Evolutionary conservation across 2,329 filamentous ascomycete species (phyloP).

Genomic region (Fusarium pseudoanthophilum): DNA sequence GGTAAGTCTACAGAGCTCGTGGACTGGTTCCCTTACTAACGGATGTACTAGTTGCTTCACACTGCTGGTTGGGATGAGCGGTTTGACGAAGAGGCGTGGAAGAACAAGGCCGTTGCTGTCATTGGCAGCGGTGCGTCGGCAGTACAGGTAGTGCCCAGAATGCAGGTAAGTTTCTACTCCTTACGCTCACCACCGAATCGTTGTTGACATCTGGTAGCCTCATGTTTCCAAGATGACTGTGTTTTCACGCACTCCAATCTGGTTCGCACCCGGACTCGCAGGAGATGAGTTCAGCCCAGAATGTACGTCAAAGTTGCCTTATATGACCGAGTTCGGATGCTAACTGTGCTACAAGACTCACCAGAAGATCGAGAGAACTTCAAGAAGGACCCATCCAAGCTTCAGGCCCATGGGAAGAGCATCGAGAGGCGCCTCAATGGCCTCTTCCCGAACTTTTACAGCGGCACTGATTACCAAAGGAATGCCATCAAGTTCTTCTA

Average conservation of each 20-base stretch:
- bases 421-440: neutral
- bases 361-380: neutral
- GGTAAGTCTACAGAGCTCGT: fast-evolving
- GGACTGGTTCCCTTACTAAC: neutral
- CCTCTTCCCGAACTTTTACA: neutral
- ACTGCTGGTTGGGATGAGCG: neutral
- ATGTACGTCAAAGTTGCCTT: neutral
- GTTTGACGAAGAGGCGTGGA: neutral
- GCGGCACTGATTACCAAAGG: neutral
- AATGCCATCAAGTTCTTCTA: neutral
- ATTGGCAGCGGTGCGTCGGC: neutral
- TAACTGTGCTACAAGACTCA: fast-evolving
- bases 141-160: neutral
- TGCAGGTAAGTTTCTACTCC: fast-evolving
- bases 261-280: neutral
- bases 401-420: neutral
- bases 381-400: neutral
- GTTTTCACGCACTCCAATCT: neutral
- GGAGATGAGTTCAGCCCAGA: neutral
- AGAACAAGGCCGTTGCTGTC: neutral
- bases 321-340: fast-evolving
- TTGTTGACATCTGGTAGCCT: fast-evolving
- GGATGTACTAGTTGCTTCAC: neutral
- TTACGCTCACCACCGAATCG: fast-evolving
- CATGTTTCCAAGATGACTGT: neutral